Evolutionary conservation across 768 basidiomycete genomes (phyloP).

Genomic region (Grammothele lineata): DNA sequence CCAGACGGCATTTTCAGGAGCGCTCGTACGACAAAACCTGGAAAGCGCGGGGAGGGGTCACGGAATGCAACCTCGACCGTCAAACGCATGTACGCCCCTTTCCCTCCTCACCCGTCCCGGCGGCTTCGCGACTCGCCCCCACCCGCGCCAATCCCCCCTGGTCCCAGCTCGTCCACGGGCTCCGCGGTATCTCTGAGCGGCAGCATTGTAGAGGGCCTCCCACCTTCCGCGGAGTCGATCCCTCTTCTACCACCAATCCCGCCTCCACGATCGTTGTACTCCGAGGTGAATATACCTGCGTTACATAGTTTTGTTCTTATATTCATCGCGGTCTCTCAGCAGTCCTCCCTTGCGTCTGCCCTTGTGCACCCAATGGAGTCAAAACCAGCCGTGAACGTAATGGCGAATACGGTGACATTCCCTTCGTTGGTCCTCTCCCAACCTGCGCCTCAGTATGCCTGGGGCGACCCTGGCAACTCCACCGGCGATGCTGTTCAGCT

Average conservation of each 20-base stretch:
- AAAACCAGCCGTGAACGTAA: too few species aligned
- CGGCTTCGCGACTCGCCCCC: conserved; percentile 12
- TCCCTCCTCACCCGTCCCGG: conserved; percentile 26
- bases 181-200: neutral
- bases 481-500: too few species aligned
- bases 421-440: conserved; percentile 2
- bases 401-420: too few species aligned
- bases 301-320: conserved; percentile 8
- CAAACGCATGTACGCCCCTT: conserved; percentile 39
- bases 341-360: conserved; percentile 12
- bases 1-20: conserved; percentile 68
- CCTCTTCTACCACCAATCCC: conserved; percentile 8
- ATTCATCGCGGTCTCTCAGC: conserved; percentile 12
- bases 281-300: conserved; percentile 16
- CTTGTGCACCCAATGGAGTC: conserved; percentile 4
- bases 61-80: conserved; percentile 22
- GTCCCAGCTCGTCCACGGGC: conserved; percentile 4
- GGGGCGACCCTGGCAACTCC: too few species aligned
- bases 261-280: neutral
- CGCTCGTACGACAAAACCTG: conserved; percentile 31
- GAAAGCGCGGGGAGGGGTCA: conserved; percentile 14
- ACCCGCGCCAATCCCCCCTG: conserved; percentile 2
- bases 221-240: conserved; percentile 7
- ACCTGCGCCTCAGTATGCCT: conserved; percentile 7
- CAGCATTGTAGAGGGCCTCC: conserved; percentile 4